Base-by-base conservation (phyloP, 2,329 filamentous ascomycete genomes). In the Pezicula rhizophila region DNA sequence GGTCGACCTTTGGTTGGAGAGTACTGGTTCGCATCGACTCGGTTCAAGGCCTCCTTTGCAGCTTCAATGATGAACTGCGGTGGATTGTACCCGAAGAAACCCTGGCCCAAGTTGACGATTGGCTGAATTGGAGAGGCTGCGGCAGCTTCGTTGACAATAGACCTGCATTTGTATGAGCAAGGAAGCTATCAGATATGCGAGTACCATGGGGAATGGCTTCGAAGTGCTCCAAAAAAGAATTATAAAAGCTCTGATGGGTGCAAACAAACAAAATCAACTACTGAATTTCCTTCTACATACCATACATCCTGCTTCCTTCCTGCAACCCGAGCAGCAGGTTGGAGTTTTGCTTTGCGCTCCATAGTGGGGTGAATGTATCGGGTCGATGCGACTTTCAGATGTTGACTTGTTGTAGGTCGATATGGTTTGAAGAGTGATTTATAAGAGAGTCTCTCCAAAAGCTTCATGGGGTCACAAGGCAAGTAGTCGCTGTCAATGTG, bases 11-110 rank as follows among this genome's bases (percentile, higher is more conserved):
- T 93, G 17, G 93, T 96, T 2, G 91, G 93, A 18, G 90, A 92
- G 76, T 99, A 99, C 75, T 99, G 93, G 69, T 99, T 99, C 78
- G 92, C 96, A 58, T 97, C 93, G 18, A 99, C 92, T 45, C 82
- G 79, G 64, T 96, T 85, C 45, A 99, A 78, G 35, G 92, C 91
- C 35, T 85, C 75, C 70, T 96, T 97, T 45, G 93, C 93, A 38
- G 93, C 93, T 60, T 96, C 80, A 56, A 96, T 75, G 56, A 96
- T 89, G 68, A 96, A 97, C 33, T 84, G 70, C 7, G 92, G 92
- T 49, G 92, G 92, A 65, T 97, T 97, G 69, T 97, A 97, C 50
- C 92, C 92, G 59, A 89, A 91, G 75, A 89, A 89, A 47, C 79
- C 79, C 64, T 82, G 79, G 25, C 79, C 80, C 72, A 83, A 74